These are phyloP conservation scores for Euclidium syriacum DNA, from an alignment of 345 rosid genomes.

Conservation along the genomic window DNA sequence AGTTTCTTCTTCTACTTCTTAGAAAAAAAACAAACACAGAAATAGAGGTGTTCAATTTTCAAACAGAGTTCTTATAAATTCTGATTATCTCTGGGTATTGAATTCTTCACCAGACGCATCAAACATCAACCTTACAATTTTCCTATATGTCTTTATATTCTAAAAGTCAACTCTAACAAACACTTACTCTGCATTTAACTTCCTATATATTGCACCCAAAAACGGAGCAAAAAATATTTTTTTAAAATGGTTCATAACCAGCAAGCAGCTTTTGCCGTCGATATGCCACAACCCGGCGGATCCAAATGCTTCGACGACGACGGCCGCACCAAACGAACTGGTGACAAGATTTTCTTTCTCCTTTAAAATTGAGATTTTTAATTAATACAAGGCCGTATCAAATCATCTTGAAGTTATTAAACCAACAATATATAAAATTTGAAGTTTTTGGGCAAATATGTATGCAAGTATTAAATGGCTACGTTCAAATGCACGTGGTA, in stretches of 20 bases:
- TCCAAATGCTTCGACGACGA: conserved; percentile 75
- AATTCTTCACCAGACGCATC: not conserved
- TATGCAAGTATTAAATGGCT: too few relatives aligned
- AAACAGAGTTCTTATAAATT: not conserved
- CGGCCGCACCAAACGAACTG: conserved; percentile 64
- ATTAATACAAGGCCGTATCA: too few relatives aligned
- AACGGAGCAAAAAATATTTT: not conserved
- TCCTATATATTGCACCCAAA: not conserved
- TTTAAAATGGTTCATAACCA: conserved; percentile 21
- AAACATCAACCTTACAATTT: not conserved
- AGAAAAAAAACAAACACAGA: not conserved
- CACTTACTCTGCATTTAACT: not conserved
- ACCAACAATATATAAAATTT: too few relatives aligned
- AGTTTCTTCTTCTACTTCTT: not conserved
- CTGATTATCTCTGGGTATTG: not conserved
- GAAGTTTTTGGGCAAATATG: too few relatives aligned
- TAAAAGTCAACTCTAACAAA: not conserved
- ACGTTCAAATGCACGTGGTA: too few relatives aligned
- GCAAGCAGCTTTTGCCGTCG: conserved; percentile 33
- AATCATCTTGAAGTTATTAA: too few relatives aligned
- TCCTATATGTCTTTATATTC: not conserved
- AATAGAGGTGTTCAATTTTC: not conserved
- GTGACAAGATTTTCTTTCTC: conserved; percentile 27
- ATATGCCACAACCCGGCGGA: conserved; percentile 33
- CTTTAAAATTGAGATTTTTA: not conserved